Evolutionary conservation across 257 asterid genomes (phyloP).

Genomic region (Solanum sitiens): DNA sequence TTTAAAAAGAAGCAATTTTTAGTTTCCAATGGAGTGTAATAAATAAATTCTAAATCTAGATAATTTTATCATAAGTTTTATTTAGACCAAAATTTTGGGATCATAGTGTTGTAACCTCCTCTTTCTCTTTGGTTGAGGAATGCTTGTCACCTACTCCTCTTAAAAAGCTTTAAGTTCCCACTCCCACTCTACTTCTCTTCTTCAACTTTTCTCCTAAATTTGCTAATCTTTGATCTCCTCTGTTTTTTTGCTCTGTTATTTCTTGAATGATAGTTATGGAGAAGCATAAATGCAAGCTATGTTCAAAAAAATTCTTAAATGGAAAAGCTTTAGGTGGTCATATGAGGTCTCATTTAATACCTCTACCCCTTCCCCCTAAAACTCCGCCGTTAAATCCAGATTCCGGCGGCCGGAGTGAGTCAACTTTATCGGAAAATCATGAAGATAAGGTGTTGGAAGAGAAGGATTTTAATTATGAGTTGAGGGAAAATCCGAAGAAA

Average conservation of each 20-base stretch:
- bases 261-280: conserved; percentile 19
- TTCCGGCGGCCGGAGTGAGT: conserved; percentile 12
- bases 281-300: conserved; percentile 42
- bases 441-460: not conserved
- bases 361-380: conserved; percentile 46
- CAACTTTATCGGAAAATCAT: conserved; percentile 16
- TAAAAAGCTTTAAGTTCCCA: conserved; percentile 6
- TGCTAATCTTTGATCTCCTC: not conserved
- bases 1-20: not conserved
- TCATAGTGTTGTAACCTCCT: conserved; percentile 8
- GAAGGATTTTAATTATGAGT: conserved; percentile 8
- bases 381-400: conserved; percentile 11
- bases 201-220: not conserved
- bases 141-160: conserved; percentile 58
- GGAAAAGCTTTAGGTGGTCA: conserved; percentile 70
- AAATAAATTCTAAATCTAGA: not conserved
- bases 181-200: conserved; percentile 2
- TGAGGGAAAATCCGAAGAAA: conserved; percentile 24
- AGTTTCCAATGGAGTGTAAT: not conserved
- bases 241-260: not conserved
- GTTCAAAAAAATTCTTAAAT: conserved; percentile 34
- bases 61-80: not conserved
- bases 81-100: conserved; percentile 2
- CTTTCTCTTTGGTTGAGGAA: conserved; percentile 18
- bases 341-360: conserved; percentile 55